A percentile compares a stretch with the other conserved stretches of the same genome.
phyloP scores from a whole-genome alignment of 129 eudicot genomes.

The Flaveria sonorensis region DNA sequence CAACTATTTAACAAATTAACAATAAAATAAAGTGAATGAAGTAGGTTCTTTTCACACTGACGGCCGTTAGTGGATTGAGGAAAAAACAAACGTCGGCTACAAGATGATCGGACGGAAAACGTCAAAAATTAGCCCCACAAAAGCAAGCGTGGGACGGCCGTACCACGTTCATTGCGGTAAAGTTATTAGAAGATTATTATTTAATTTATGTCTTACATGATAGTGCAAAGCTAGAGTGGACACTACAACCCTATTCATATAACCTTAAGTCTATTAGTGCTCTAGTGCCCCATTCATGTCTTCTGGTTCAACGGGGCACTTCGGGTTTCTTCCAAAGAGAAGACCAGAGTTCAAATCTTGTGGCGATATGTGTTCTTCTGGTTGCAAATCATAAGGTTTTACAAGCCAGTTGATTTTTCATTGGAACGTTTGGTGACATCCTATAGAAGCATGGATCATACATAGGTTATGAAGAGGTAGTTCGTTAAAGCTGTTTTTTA shows the following conservation, averaged over 20 bases:
- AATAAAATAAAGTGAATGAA: constrained; percentile 7
- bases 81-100: not conserved
- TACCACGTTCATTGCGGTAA: not conserved
- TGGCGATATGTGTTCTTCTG: too few relatives aligned
- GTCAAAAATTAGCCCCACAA: constrained; percentile 10
- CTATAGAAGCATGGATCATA: too few relatives aligned
- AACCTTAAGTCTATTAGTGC: too few relatives aligned
- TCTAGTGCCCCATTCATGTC: too few relatives aligned
- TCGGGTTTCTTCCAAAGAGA: too few relatives aligned
- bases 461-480: too few relatives aligned
- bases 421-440: too few relatives aligned
- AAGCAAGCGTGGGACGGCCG: constrained; percentile 20
- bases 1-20: not conserved
- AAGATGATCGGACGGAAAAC: constrained; percentile 20
- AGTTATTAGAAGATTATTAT: not conserved
- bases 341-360: too few relatives aligned
- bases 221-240: not conserved
- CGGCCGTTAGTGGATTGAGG: constrained; percentile 29
- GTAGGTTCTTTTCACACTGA: constrained; percentile 6
- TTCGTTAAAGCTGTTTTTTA: too few relatives aligned
- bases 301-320: too few relatives aligned
- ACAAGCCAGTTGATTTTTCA: too few relatives aligned
- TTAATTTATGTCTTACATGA: not conserved
- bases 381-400: too few relatives aligned
- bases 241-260: not conserved